Evolutionary conservation across 805 yeast genomes (phyloP), one percentile per base, ranked within the genome.

Genomic region (Ogataea paraovalis): DNA sequence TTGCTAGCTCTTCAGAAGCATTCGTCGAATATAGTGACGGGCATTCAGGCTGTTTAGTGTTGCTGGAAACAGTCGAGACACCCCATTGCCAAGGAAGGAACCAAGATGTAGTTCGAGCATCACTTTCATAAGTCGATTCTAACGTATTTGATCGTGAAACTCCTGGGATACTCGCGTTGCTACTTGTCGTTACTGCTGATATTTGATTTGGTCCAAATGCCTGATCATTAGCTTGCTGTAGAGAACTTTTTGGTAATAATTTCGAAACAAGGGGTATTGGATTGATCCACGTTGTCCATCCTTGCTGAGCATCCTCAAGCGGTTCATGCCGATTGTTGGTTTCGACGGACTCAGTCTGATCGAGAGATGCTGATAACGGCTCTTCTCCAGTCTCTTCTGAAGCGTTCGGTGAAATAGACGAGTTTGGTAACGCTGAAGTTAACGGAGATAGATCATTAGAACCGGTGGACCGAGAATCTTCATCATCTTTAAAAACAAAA

Each of bases 61-160:
- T 10, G 7, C 39, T 19, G 7, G 38, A 8, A 2, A 20, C 20
- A 19, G 14, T 36, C 5, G 43, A 7, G 9, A 19, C 40, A 28
- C 30, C 44, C 55, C 60, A 57, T 18, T 43, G 42, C 61, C 61
- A 59, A 3, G 59, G 56, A 3, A 58, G 56, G 18, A 30, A 45
- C 61, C 59, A 47, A 34, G 37, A 43, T 12, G 40, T 21, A 34
- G n/a, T 41, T 33, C 37, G 20, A 16, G 30, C 28, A 37, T 41
- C 21, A 14, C 23, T 18, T 22, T 30, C 20, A 19, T 41, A 25
- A 16, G 23, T 45, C 13, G 25, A 48, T 25, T 28, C 41, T 16
- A 34, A 16, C 25, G 28, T 41, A 28, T 19, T 41, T n/a, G 39
- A 28, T 44, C 36, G 37, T 25, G 41, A 28, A 25, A 33, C 13